Percentiles rank a stretch among this genome's conserved stretches.
Evolutionary conservation across 129 eudicot species (phyloP).

Genomic region (Calendula officinalis): DNA sequence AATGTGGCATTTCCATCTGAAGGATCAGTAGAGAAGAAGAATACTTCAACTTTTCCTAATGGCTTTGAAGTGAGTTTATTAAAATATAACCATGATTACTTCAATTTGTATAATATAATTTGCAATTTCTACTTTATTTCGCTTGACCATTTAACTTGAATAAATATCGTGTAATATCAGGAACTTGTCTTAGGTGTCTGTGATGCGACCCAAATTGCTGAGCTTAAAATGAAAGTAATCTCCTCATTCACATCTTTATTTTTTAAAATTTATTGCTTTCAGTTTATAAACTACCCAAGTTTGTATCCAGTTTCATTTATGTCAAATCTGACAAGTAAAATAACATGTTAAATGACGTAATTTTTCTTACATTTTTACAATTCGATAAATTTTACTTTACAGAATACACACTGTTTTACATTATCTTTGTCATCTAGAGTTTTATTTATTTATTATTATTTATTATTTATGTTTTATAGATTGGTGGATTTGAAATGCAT

Average conservation of each 20-base stretch:
- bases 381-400: no score
- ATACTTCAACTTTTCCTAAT: constrained; percentile 59
- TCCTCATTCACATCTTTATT: no score
- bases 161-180: constrained; percentile 41
- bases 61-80: constrained; percentile 67
- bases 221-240: constrained; percentile 77
- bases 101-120: not conserved
- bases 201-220: constrained; percentile 85
- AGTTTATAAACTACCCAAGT: not conserved
- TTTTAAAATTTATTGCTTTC: not conserved
- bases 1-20: constrained; percentile 26
- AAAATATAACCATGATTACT: not conserved
- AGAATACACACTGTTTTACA: no score
- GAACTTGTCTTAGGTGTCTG: constrained; percentile 70
- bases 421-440: no score
- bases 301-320: no score
- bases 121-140: constrained; percentile 3
- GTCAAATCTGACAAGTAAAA: no score
- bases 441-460: no score
- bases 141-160: not conserved
- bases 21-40: constrained; percentile 48
- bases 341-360: no score
- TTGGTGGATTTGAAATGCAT: constrained; percentile 91
- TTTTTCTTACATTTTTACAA: no score
- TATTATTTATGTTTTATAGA: constrained; percentile 28